phyloP scores from a whole-genome alignment of 441 rosid genomes.

The Adansonia madagascariensis region DNA sequence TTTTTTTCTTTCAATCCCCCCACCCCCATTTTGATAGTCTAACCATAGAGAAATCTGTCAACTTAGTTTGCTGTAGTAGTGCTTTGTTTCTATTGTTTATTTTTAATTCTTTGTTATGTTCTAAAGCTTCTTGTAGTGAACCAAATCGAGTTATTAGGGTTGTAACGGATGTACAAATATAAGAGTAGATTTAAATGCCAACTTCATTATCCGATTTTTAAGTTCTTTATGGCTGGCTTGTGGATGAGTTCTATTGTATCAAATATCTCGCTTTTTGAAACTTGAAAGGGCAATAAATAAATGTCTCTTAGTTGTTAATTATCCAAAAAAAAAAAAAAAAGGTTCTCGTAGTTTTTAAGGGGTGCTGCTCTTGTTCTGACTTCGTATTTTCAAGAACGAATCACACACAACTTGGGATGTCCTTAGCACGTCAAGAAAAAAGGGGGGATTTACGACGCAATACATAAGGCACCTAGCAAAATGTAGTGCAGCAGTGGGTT shows the following conservation, averaged over 20 bases:
- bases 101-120: neutral
- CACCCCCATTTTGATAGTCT: slow-evolving; percentile 3
- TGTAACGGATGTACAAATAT: slow-evolving; percentile 35
- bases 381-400: no score
- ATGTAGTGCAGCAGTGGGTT: no score
- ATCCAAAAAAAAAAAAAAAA: no score
- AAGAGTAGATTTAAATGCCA: neutral
- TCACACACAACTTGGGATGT: no score
- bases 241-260: neutral
- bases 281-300: neutral
- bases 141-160: neutral
- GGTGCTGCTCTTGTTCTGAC: no score
- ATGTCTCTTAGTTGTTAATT: no score
- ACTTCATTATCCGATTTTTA: neutral
- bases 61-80: slow-evolving; percentile 28
- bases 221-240: neutral
- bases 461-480: no score
- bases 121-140: neutral
- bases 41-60: slow-evolving; percentile 36
- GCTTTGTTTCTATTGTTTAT: neutral
- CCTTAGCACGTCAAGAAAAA: no score
- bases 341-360: no score
- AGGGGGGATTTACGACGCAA: no score
- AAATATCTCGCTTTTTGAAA: neutral
- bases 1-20: neutral